Percentiles rank a stretch among this genome's conserved stretches.
phyloP scores from a whole-genome alignment of 768 basidiomycete genomes.

The Leucosporidium creatinivorum region DNA sequence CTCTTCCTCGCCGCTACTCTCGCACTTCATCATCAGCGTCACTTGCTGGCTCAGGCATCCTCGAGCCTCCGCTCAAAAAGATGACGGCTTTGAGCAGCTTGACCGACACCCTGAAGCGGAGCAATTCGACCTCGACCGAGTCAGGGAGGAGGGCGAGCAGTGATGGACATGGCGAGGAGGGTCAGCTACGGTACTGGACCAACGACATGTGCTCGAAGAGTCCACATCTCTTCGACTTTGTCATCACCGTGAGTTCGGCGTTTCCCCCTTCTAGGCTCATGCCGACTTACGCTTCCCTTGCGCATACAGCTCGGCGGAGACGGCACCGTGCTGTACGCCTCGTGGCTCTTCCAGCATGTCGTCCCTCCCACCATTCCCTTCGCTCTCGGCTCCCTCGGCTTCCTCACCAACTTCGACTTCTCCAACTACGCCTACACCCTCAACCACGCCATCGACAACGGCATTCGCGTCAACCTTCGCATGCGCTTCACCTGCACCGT shows the following conservation, averaged over 20 bases:
- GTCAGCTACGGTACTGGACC: conserved; percentile 96
- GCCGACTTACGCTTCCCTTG: not conserved
- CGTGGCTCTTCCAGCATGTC: conserved; percentile 96
- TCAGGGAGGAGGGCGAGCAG: conserved; percentile 22
- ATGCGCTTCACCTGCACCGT: conserved; percentile 99
- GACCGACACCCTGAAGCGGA: conserved; percentile 31
- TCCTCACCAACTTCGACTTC: conserved; percentile 95
- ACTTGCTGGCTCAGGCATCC: not conserved
- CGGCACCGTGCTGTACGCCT: conserved; percentile 96
- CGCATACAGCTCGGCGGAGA: conserved; percentile 79
- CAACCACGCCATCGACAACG: conserved; percentile 78
- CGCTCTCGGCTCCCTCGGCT: conserved; percentile 92
- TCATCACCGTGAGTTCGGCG: conserved; percentile 70
- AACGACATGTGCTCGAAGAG: conserved; percentile 86
- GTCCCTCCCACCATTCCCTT: conserved; percentile 98
- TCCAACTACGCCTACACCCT: conserved; percentile 73
- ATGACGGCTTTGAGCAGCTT: conserved; percentile 26
- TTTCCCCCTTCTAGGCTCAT: not conserved
- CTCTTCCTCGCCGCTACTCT: conserved; percentile 61
- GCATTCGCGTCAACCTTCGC: conserved; percentile 92
- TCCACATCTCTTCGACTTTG: conserved; percentile 93
- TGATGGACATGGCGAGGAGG: conserved; percentile 47
- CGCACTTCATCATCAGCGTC: conserved; percentile 30
- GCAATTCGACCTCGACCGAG: conserved; percentile 13
- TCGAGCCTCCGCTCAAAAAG: conserved; percentile 20